Evolutionary conservation across 2,329 filamentous ascomycete genomes (phyloP).

Genomic region (Trichoderma afroharzianum): DNA sequence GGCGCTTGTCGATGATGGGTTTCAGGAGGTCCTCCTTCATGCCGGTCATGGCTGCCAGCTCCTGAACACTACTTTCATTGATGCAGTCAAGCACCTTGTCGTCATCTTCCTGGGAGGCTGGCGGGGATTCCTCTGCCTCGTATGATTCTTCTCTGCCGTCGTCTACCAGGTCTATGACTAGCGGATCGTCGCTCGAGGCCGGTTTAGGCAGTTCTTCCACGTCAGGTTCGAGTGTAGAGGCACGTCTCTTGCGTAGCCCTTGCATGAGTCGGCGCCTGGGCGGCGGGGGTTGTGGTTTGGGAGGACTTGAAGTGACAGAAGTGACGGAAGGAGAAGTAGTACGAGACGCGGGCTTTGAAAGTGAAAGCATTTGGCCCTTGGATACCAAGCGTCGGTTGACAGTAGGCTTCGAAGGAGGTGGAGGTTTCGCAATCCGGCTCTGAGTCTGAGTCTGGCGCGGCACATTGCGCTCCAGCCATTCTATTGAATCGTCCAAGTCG

Average conservation of each 20-base stretch:
- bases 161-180: slow-evolving; percentile 36
- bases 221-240: slow-evolving; percentile 22
- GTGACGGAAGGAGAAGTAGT: slow-evolving; percentile 7
- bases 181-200: slow-evolving; percentile 34
- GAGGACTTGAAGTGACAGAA: slow-evolving; percentile 20
- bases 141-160: slow-evolving; percentile 42
- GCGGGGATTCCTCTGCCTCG: slow-evolving; percentile 33
- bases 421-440: slow-evolving; percentile 5
- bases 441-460: neutral
- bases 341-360: neutral
- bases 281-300: slow-evolving; percentile 16
- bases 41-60: slow-evolving; percentile 78
- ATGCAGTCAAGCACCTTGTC: slow-evolving; percentile 69
- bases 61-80: slow-evolving; percentile 71
- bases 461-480: slow-evolving; percentile 27
- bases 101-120: slow-evolving; percentile 30
- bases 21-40: slow-evolving; percentile 67
- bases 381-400: slow-evolving; percentile 29
- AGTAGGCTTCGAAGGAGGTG: slow-evolving; percentile 12
- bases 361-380: slow-evolving; percentile 28
- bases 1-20: slow-evolving; percentile 67
- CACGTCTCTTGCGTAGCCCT: slow-evolving; percentile 30
- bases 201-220: slow-evolving; percentile 19
- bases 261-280: slow-evolving; percentile 36
- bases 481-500: slow-evolving; percentile 36